Evolutionary conservation across 306 rosid genomes (phyloP).

Genomic region (Medicago truncatula): MtrunA17r5.0-ANR NC_053046.1:16624501-16625000

Average conservation of each 20-base stretch:
- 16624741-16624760: neutral
- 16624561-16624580: neutral
- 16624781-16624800: neutral
- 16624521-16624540: neutral
- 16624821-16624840: constrained; percentile 81
- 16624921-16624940: constrained; percentile 91
- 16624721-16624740: neutral
- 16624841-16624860: constrained; percentile 98
- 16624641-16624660: neutral
- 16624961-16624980: constrained; percentile 70
- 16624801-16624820: constrained; percentile 19
- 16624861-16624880: constrained; percentile 59
- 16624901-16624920: constrained; percentile 62
- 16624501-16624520: neutral
- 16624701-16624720: neutral
- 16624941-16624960: constrained; percentile 95
- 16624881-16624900: constrained; percentile 60
- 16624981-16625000: constrained; percentile 53
- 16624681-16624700: neutral
- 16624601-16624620: neutral
- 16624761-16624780: neutral
- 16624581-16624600: neutral
- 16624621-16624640: neutral
- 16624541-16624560: neutral
- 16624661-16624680: neutral